Conservation (phyloP, 2,329 filamentous ascomycete species). For the Nemania serpens region DNA sequence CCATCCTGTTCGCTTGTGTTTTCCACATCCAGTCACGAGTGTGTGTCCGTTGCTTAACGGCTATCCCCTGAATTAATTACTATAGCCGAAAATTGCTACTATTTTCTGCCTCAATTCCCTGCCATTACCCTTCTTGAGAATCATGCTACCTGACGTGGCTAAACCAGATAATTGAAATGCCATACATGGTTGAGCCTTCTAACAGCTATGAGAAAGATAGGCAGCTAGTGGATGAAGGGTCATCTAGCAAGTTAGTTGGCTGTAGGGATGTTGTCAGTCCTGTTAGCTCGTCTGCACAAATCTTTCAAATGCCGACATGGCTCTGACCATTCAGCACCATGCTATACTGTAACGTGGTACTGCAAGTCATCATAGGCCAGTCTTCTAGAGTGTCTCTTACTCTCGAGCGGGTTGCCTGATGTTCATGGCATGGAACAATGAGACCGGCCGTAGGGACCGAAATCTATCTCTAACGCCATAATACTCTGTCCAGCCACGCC, state of each 20-base stretch:
- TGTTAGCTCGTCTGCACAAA: conserved; percentile 8
- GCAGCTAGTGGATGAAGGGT: conserved; percentile 6
- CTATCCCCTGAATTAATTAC: conserved; percentile 20
- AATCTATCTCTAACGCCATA: background rate
- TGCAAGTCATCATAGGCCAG: conserved; percentile 26
- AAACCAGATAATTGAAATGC: conserved; percentile 23
- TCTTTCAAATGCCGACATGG: conserved; percentile 32
- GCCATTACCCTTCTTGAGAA: conserved; percentile 17
- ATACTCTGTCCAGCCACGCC: background rate
- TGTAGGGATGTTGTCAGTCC: conserved; percentile 9
- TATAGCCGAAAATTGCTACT: conserved; percentile 17
- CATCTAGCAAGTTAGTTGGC: conserved; percentile 8
- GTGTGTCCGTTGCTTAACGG: conserved; percentile 32
- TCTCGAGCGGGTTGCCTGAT: conserved; percentile 2
- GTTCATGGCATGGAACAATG: conserved; percentile 1
- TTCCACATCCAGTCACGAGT: conserved; percentile 43
- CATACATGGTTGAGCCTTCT: conserved; percentile 25
- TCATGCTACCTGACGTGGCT: conserved; percentile 23
- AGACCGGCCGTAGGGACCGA: too few species aligned
- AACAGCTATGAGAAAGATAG: conserved; percentile 10
- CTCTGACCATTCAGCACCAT: conserved; percentile 28
- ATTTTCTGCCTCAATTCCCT: conserved; percentile 26
- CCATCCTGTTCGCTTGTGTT: conserved; percentile 48
- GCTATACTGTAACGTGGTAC: conserved; percentile 39
- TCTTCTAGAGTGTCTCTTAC: conserved; percentile 12